Conservation (phyloP, 129 eudicot species). For the Erigeron canadensis region DNA sequence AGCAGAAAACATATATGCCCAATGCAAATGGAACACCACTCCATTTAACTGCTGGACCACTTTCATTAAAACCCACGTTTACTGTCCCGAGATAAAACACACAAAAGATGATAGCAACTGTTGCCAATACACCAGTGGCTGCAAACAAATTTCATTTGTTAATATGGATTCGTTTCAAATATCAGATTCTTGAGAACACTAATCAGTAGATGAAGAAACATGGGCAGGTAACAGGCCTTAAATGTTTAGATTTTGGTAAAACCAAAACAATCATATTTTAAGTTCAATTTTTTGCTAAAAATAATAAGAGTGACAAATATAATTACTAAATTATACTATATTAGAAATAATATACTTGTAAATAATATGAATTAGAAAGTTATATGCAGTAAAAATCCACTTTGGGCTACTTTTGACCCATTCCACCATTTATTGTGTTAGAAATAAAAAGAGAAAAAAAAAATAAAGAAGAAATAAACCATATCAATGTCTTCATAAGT, state of each 20-base stretch:
- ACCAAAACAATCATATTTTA: background rate
- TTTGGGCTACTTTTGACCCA: background rate
- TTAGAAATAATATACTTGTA: background rate
- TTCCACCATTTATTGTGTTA: background rate
- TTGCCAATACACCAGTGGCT: conserved; percentile 86
- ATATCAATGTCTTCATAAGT: background rate
- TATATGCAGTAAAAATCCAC: background rate
- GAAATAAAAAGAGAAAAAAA: background rate
- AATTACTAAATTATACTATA: background rate
- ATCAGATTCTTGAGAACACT: background rate
- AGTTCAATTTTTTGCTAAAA: no score
- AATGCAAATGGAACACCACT: conserved; percentile 77
- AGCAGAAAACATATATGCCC: conserved; percentile 89
- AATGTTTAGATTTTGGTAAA: background rate
- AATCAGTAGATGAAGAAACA: background rate
- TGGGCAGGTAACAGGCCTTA: background rate
- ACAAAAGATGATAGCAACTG: conserved; percentile 59
- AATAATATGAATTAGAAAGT: background rate
- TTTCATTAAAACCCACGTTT: conserved; percentile 65
- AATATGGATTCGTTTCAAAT: background rate
- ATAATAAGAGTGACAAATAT: no score
- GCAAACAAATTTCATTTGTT: conserved; percentile 29
- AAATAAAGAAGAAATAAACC: background rate
- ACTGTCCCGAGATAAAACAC: conserved; percentile 56
- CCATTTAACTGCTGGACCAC: conserved; percentile 55